These are phyloP conservation scores for Salix purpurea DNA, from an alignment of 345 rosid genomes.

Conservation along the genomic window DNA sequence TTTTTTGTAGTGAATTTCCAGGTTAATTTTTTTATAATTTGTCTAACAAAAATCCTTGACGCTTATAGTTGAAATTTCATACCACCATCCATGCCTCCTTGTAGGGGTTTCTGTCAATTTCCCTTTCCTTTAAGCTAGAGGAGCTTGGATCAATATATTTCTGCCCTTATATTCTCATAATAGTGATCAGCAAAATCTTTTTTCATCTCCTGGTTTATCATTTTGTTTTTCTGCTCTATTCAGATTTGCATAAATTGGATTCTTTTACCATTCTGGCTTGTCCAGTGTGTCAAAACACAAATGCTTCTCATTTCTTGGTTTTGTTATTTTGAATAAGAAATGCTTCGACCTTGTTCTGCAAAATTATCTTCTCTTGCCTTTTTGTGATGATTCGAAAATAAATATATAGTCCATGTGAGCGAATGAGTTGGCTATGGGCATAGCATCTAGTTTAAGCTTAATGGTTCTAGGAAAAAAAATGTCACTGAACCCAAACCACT, in stretches of 20 bases:
- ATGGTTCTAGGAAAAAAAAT: neutral
- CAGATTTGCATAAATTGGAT: neutral
- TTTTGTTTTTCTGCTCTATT: neutral
- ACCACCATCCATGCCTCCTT: neutral
- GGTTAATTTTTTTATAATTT: neutral
- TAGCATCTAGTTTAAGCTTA: neutral
- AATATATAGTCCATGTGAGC: neutral
- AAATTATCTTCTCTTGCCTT: neutral
- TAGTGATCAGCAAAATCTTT: neutral
- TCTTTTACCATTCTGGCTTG: neutral
- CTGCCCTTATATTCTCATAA: neutral
- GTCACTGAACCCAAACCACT: neutral
- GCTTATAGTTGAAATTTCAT: neutral
- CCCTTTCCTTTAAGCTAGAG: neutral
- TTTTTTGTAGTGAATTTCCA: neutral
- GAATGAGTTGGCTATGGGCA: neutral
- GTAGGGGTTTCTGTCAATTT: neutral
- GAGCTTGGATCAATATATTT: conserved; percentile 1
- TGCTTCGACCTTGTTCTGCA: neutral
- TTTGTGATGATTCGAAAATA: neutral
- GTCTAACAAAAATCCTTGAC: neutral
- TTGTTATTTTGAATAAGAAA: neutral
- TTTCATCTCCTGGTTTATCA: neutral
- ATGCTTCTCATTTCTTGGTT: conserved; percentile 1
- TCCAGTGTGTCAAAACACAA: neutral